Base-by-base conservation (phyloP, 805 yeast species). In the Clavispora carvajalis region DNA sequence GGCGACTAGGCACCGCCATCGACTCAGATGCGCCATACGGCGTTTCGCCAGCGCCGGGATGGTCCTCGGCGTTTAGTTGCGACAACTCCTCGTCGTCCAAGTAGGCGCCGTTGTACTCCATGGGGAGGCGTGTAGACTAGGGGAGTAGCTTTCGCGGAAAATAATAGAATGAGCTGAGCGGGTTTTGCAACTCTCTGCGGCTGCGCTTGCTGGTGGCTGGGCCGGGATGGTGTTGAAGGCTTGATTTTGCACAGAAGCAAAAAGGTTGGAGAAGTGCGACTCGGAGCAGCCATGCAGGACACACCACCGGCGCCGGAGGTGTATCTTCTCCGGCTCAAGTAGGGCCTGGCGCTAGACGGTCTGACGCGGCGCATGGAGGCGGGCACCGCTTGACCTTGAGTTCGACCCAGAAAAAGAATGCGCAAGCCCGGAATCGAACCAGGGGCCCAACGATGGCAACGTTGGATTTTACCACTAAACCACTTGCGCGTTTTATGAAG, bases 71-170 rank as follows among this genome's bases (percentile, higher is more conserved):
- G 31, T 51, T 52, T 36, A 51, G 43, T 13, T 35, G 47, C 25
- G 46, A 47, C 35, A 59, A 48, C 18, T 53, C 60, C 31, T 57
- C 59, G 10, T 59, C 63, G 33, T 59, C 63, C 33, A 62, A 47
- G 43, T 63, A 62, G 24, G 53, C 48, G 47, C 47, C 53, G 33
- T 55, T 63, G 56, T 57, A 63, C 35, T 51, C 54, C 54, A 51
- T 51, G 12, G 22, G 33, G 16, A 17, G 10, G 18, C 19, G 6
- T 3, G 26, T 24, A 13, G 13, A 11, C 12, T 24, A 2, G 13
- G 12, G 26, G 26, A 2, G 26, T 13, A 3, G 15, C 6, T 24
- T 15, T 16, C 16, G 7, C 5, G 12, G 7, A 12, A 11, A 5
- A 5, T 28, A 4, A 19, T 8, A n/a, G 19, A 11, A 11, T 22